Evolutionary conservation across 306 rosid species (phyloP).

Genomic region (Prunus mume): DNA sequence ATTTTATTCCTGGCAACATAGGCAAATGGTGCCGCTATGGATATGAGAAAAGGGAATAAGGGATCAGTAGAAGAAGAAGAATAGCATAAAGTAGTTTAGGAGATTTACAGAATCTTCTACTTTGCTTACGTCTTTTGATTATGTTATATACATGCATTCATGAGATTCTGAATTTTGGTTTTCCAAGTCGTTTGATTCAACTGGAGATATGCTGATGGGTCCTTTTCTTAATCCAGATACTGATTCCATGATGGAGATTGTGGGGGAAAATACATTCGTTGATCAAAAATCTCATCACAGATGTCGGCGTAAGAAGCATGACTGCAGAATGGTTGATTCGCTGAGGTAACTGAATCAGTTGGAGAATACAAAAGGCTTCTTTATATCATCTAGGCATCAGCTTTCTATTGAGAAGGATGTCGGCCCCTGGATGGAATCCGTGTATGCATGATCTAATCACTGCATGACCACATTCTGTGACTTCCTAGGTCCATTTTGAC

Average conservation of each 20-base stretch:
- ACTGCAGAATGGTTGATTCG: slow-evolving; percentile 79
- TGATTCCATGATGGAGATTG: slow-evolving; percentile 79
- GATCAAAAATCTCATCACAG: slow-evolving; percentile 90
- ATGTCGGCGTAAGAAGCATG: slow-evolving; percentile 91
- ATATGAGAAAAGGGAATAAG: background rate
- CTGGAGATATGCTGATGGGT: slow-evolving; percentile 14
- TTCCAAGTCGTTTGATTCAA: slow-evolving; percentile 12
- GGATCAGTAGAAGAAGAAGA: background rate
- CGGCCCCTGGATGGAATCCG: background rate
- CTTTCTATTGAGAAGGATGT: background rate
- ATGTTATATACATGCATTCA: background rate
- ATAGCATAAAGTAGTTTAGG: background rate
- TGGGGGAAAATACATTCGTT: slow-evolving; percentile 76
- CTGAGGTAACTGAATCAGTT: slow-evolving; percentile 38
- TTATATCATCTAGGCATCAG: background rate
- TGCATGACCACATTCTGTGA: background rate
- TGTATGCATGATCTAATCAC: background rate
- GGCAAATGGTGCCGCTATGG: background rate
- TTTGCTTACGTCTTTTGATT: background rate
- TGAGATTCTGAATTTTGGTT: slow-evolving; percentile 18
- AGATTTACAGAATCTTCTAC: background rate
- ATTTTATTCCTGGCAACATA: background rate
- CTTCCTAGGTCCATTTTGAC: background rate
- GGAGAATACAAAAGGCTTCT: background rate
- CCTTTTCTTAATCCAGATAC: slow-evolving; percentile 38